Evolutionary conservation across 192 early-diverging fungal genomes (phyloP), one percentile per base, ranked within the genome.

Genomic region (Coemansia sp.): DNA sequence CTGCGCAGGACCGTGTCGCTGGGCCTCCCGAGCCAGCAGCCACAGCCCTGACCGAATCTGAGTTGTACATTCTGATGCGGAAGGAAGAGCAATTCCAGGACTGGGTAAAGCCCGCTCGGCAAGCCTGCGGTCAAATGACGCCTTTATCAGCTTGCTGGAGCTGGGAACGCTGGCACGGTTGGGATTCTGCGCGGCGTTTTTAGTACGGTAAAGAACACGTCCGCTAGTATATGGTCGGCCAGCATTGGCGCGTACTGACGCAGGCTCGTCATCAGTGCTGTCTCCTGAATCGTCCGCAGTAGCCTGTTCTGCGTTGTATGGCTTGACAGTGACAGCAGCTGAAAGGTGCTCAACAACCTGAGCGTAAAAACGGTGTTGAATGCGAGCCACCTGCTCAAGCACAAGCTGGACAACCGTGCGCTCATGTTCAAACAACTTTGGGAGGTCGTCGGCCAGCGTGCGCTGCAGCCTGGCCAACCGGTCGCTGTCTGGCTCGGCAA

Each of bases 341-440:
- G 63, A 62, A n/a, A 75, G 57, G 0, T 29, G 38, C 29, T 50
- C 50, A 5, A 55, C 56, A 0, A 48, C 35, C 54, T 70, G 71
- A 43, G 37, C 14, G 18, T 68, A 71, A 62, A 79, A 79, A 5
- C 65, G 56, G 49, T 61, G 77, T 71, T 79, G 64, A 14, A 79
- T 62, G 8, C 41, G 26, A 6, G 54, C 68, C 11, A 79, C 47
- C 49, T 58, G 67, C 49, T 66, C 71, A 8, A 61, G 16, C 1
- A 74, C 45, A 29, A 79, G 62, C 18, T 57, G 71, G 39, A 79
- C 64, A 18, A 71, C 57, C 9, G 54, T 62, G 13, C 68, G 61
- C 59, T 79, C 77, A 37, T 79, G 59, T 9, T 71, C 71, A 64
- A 79, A 79, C 16, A 79, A 67, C 77, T 56, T 65, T 13, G 77